Evolutionary conservation across 495 filamentous ascomycete genomes (phyloP), one percentile per base, ranked within the genome.

Genomic region (Elaphomyces granulatus): DNA sequence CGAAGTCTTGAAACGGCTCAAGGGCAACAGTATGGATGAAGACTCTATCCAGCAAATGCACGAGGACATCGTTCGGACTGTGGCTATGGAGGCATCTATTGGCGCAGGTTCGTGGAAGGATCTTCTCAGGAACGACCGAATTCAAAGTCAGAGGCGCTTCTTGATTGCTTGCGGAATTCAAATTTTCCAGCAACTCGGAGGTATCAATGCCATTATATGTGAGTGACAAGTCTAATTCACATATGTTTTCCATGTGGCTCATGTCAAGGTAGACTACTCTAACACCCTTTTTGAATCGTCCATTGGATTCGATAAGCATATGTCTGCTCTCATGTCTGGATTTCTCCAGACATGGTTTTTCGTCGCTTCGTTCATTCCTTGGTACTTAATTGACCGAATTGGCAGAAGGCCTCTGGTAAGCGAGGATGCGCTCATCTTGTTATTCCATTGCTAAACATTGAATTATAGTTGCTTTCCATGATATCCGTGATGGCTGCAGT

Each of bases 181-280:
- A 31, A 33, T 48, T 0, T 57, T 64, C 38, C 60, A 64, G 36
- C 59, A 64, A 34, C 45, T 64, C 19, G 52, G 53, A 6, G 55
- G 55, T 1, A 52, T 55, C 18, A 58, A 58, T 23, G 43, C 49
- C 6, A 49, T 58, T 15, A 55, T 48, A 1, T 56, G 23, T 28
- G 23, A 28, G 23, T 28, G 12, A 40, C 34, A 18, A 46, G 23
- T 14, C 4, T 2, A 2, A 20, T 4, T 12, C n/a, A 36, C 20
- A 28, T 6, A 28, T 12, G 6, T 12, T 12, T 12, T 17, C 4
- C 10, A 16, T 4, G 15, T 17, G 15, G 6, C 16, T 37, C 3
- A 37, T 21, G n/a, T 16, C 35, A 12, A 2, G 12, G 4, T 16
- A 32, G 41, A 53, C 40, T 55, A 55, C 26, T 49, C 51, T 10